A percentile compares a stretch with the other conserved stretches of the same genome.
These are phyloP conservation scores for Fimicolochytrium jonesii DNA, from an alignment of 192 early-diverging fungal genomes.

Conservation along the genomic window DNA sequence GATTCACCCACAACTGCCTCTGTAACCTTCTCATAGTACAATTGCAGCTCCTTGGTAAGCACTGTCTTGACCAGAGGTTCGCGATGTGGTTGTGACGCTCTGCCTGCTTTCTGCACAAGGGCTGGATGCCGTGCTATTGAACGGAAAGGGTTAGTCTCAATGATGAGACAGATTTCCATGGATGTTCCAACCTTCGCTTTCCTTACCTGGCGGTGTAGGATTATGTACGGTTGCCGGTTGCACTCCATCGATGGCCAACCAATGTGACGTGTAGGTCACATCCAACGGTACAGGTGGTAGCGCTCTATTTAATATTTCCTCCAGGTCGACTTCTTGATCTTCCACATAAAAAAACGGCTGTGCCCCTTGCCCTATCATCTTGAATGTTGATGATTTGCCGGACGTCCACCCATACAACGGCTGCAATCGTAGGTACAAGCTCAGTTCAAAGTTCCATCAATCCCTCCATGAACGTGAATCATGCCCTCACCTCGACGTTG, in stretches of 20 bases:
- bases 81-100: background rate
- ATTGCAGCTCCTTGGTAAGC: constrained; percentile 86
- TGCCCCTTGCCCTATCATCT: constrained; percentile 41
- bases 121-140: background rate
- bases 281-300: constrained; percentile 90
- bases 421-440: constrained; percentile 30
- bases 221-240: constrained; percentile 97
- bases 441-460: too few species aligned
- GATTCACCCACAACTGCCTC: constrained; percentile 69
- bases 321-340: constrained; percentile 92
- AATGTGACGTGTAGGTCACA: constrained; percentile 68
- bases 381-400: constrained; percentile 65
- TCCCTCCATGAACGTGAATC: background rate
- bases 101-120: background rate
- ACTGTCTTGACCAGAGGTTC: constrained; percentile 79
- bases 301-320: constrained; percentile 76
- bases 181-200: too few species aligned
- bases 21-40: constrained; percentile 91
- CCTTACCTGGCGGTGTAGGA: constrained; percentile 64
- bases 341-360: constrained; percentile 81
- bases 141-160: background rate
- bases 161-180: too few species aligned
- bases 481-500: constrained; percentile 73
- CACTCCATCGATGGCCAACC: constrained; percentile 95
- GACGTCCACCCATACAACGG: constrained; percentile 89